Conservation (phyloP, 2,329 filamentous ascomycete species). For the Neonectria punicea region DNA sequence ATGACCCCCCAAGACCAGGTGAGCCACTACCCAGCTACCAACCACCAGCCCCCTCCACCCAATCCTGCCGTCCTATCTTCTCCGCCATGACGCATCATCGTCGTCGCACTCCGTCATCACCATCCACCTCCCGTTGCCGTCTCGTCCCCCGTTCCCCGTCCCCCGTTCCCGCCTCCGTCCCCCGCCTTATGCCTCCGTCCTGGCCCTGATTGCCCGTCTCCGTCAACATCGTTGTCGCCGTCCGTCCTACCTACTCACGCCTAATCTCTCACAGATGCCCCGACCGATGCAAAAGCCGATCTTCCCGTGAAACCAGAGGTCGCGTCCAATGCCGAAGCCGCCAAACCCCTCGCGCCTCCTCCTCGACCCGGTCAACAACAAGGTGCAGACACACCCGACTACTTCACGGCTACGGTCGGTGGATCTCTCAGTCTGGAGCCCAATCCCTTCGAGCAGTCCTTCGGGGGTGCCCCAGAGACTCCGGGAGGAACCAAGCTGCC, state of each 20-base stretch:
- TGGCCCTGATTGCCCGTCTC: conserved; percentile 25
- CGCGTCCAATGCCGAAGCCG: conserved; percentile 65
- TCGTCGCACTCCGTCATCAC: conserved; percentile 38
- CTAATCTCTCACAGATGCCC: conserved; percentile 49
- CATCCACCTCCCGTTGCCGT: conserved; percentile 22
- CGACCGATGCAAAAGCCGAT: conserved; percentile 60
- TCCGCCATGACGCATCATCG: conserved; percentile 41
- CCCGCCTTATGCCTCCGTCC: conserved; percentile 27
- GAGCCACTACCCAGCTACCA: conserved; percentile 36
- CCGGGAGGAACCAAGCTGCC: conserved; percentile 86
- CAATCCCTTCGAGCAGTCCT: conserved; percentile 97
- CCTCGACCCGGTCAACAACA: conserved; percentile 69
- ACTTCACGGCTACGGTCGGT: conserved; percentile 69
- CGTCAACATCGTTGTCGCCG: conserved; percentile 21
- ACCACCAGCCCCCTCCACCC: conserved; percentile 19
- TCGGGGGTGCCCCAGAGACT: conserved; percentile 79
- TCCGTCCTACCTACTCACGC: conserved; percentile 36
- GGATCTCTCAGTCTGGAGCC: conserved; percentile 80
- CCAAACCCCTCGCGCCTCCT: conserved; percentile 76
- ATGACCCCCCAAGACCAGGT: conserved; percentile 57
- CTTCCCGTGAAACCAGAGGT: conserved; percentile 59
- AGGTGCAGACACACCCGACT: conserved; percentile 70
- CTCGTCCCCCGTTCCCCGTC: conserved; percentile 22
- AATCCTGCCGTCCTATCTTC: conserved; percentile 18
- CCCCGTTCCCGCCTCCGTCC: background rate